Conservation (phyloP, 2,329 filamentous ascomycete species). For the Hysterium pulicare region DNA sequence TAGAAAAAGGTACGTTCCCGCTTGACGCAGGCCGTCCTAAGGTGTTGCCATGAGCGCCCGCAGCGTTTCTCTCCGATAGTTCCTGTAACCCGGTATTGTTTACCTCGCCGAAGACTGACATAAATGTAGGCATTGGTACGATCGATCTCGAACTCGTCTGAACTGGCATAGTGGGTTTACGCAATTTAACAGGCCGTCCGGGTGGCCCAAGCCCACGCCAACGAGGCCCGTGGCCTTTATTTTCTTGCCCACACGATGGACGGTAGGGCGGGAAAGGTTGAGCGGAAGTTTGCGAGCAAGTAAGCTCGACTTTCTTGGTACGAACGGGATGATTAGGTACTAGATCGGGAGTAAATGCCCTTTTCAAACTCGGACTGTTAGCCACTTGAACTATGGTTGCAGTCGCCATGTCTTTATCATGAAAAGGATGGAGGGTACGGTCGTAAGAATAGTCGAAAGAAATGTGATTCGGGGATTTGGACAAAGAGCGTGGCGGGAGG, state of each 20-base stretch:
- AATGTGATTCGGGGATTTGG: neutral
- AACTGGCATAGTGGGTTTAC: constrained; percentile 34
- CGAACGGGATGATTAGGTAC: constrained; percentile 31
- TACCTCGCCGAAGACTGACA: constrained; percentile 70
- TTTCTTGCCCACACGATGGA: constrained; percentile 1
- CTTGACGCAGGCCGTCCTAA: constrained; percentile 33
- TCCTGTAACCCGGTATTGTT: constrained; percentile 45
- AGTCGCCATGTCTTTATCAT: constrained; percentile 20
- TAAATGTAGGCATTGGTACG: constrained; percentile 65
- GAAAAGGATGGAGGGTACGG: constrained; percentile 2
- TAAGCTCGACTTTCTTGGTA: constrained; percentile 25
- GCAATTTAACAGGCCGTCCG: constrained; percentile 9
- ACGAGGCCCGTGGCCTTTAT: constrained; percentile 10
- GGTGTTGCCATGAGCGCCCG: constrained; percentile 25
- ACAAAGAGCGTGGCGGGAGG: neutral
- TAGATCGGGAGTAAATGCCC: constrained; percentile 29
- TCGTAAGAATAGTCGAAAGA: neutral
- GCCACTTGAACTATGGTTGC: constrained; percentile 24
- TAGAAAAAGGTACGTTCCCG: constrained; percentile 33
- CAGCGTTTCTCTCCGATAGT: constrained; percentile 33
- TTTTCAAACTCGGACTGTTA: constrained; percentile 36
- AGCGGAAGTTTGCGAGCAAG: constrained; percentile 12
- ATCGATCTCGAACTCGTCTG: constrained; percentile 34
- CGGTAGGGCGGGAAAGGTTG: constrained; percentile 6
- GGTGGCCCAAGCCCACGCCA: constrained; percentile 16